These are phyloP conservation scores for Stellera chamaejasme DNA, from an alignment of 345 rosid species.

Conservation along the genomic window DNA sequence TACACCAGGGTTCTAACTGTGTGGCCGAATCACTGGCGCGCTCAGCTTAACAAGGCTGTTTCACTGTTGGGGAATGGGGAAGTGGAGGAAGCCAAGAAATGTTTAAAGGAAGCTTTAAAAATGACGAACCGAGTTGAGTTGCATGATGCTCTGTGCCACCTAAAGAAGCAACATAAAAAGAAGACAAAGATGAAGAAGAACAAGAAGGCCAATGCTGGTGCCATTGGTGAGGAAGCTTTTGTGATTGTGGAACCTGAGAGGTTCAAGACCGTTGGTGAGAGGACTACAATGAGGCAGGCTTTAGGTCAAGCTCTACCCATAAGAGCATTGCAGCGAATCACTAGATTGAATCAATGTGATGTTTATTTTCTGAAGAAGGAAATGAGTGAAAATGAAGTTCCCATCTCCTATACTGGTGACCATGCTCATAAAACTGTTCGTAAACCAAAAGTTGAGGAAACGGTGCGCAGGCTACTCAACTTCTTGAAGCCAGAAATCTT, in stretches of 20 bases:
- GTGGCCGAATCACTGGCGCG: slow-evolving; percentile 93
- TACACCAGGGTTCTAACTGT: slow-evolving; percentile 67
- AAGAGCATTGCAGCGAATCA: slow-evolving; percentile 64
- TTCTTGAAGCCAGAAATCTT: slow-evolving; percentile 81
- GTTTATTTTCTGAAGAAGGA: slow-evolving; percentile 69
- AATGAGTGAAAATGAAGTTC: slow-evolving; percentile 61
- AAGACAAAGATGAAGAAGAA: slow-evolving; percentile 54
- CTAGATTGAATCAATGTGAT: slow-evolving; percentile 66
- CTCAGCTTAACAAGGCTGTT: slow-evolving; percentile 83
- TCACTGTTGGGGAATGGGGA: slow-evolving; percentile 83
- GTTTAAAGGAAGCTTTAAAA: slow-evolving; percentile 79
- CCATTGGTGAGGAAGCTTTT: slow-evolving; percentile 57
- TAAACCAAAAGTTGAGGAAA: slow-evolving; percentile 69
- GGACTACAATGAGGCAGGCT: slow-evolving; percentile 57
- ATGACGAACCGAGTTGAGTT: slow-evolving; percentile 80
- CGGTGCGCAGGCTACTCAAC: slow-evolving; percentile 49
- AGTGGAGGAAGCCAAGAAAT: slow-evolving; percentile 74
- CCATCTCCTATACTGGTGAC: slow-evolving; percentile 65
- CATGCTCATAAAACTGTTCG: slow-evolving; percentile 75
- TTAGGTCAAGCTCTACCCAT: slow-evolving; percentile 60
- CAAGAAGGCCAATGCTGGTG: slow-evolving; percentile 42
- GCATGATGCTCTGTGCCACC: slow-evolving; percentile 76
- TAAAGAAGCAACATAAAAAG: slow-evolving; percentile 38
- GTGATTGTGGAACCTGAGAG: slow-evolving; percentile 57
- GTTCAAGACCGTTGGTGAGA: slow-evolving; percentile 57